These are phyloP conservation scores for Cenococcum geophilum DNA, from an alignment of 495 filamentous ascomycete species.

Conservation along the genomic window DNA sequence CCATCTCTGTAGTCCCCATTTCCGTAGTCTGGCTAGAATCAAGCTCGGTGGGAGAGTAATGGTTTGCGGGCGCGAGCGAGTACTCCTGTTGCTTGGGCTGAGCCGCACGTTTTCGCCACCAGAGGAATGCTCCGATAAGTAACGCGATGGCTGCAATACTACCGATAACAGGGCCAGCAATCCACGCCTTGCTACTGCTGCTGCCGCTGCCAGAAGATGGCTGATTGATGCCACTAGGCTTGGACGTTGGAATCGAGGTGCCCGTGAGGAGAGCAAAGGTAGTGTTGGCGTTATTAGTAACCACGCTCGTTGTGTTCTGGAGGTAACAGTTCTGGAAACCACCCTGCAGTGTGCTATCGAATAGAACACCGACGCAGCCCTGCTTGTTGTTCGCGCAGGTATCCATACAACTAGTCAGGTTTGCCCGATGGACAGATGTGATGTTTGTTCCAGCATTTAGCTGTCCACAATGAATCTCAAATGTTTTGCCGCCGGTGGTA, in stretches of 20 bases:
- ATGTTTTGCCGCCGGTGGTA: constrained; percentile 5
- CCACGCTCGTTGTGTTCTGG: constrained; percentile 17
- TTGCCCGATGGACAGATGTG: constrained; percentile 10
- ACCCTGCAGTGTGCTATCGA: constrained; percentile 13
- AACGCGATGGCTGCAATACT: constrained; percentile 10
- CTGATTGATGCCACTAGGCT: neutral
- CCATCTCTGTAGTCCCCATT: neutral
- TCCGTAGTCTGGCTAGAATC: neutral
- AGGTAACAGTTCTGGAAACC: constrained; percentile 29
- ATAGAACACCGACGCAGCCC: constrained; percentile 15
- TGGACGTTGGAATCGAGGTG: constrained; percentile 10
- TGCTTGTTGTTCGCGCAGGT: constrained; percentile 13
- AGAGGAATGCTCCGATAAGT: constrained; percentile 16
- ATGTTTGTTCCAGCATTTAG: constrained; percentile 16
- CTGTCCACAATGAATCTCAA: constrained; percentile 21
- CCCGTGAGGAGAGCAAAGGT: constrained; percentile 19
- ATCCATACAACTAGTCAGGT: constrained; percentile 19
- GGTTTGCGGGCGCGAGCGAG: neutral
- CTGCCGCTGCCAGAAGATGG: neutral
- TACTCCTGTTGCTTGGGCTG: neutral
- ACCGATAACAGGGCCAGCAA: constrained; percentile 26
- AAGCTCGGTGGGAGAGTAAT: constrained; percentile 7
- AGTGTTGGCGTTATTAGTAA: constrained; percentile 3
- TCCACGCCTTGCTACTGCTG: constrained; percentile 18
- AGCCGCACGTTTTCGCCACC: constrained; percentile 11